These are phyloP conservation scores for Alternaria gansuensis DNA, from an alignment of 2,329 filamentous ascomycete species.

Conservation along the genomic window DNA sequence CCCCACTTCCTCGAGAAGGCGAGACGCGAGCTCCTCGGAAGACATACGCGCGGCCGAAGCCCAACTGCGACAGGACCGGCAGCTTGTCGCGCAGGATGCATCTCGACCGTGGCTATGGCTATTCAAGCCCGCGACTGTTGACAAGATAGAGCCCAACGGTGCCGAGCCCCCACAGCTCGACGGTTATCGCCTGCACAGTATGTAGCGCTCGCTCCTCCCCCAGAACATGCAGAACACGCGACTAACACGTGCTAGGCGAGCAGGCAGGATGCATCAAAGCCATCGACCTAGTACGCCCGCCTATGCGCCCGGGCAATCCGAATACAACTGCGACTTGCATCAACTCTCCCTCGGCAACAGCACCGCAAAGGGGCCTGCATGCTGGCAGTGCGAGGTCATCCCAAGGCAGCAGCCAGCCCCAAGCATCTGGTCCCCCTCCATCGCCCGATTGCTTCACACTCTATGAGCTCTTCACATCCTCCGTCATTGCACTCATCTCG, in stretches of 20 bases:
- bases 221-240: neutral
- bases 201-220: slow-evolving; percentile 6
- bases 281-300: slow-evolving; percentile 45
- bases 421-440: slow-evolving; percentile 29
- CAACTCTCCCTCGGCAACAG: slow-evolving; percentile 33
- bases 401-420: slow-evolving; percentile 29
- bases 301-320: slow-evolving; percentile 35
- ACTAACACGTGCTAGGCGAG: slow-evolving; percentile 44
- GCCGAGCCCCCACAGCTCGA: slow-evolving; percentile 39
- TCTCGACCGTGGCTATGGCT: slow-evolving; percentile 48
- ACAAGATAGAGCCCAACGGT: slow-evolving; percentile 34
- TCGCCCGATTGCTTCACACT: slow-evolving; percentile 45
- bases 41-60: slow-evolving; percentile 46
- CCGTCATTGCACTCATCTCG: slow-evolving; percentile 49
- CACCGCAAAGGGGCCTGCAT: slow-evolving; percentile 33
- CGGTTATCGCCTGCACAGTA: slow-evolving; percentile 46
- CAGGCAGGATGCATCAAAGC: slow-evolving; percentile 47
- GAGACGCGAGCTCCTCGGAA: slow-evolving; percentile 35
- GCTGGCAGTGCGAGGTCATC: slow-evolving; percentile 28
- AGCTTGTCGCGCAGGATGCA: slow-evolving; percentile 45
- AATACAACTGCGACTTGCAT: slow-evolving; percentile 30
- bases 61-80: slow-evolving; percentile 38
- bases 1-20: slow-evolving; percentile 19
- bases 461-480: slow-evolving; percentile 52
- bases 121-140: slow-evolving; percentile 41